Evolutionary conservation across 768 basidiomycete genomes (phyloP), one percentile per base, ranked within the genome.

Genomic region (Bullera alba): DNA sequence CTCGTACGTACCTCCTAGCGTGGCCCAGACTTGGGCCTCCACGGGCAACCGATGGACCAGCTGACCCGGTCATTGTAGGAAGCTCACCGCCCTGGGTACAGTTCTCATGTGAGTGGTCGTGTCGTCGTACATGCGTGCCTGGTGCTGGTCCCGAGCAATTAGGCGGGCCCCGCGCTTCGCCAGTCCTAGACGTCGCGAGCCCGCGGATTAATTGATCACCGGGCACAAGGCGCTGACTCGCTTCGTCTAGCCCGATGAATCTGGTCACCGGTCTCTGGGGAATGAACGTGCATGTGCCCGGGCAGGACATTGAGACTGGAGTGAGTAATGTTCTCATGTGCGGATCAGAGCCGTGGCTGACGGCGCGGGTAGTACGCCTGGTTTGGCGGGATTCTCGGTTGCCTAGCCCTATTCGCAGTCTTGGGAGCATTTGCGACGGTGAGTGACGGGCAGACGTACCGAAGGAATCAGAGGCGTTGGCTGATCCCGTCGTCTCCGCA

Each of bases 211-310:
- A n/a, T n/a, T n/a, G n/a, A n/a, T n/a, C n/a, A n/a, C n/a, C n/a
- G n/a, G n/a, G n/a, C n/a, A n/a, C n/a, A n/a, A n/a, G n/a, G n/a
- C n/a, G n/a, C n/a, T n/a, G n/a, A n/a, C n/a, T n/a, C n/a, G n/a
- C n/a, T n/a, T n/a, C n/a, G 8, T 44, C 8, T 49, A 72, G 71
- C 57, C 67, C 65, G 7, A 68, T 74, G 69, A 97, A 97, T 73
- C 74, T 97, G 72, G 82, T 99, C 44, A 99, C 95, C 23, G 92
- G 87, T 78, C 74, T 95, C 14, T 93, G 90, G 91, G 92, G 93
- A 12, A 97, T 96, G 93, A 99, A 97, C 76, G 92, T 97, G 0
- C 86, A 86, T 58, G 95, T 99, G 1, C 95, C 95, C 17, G 67
- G 67, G 7, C 60, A 71, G 49, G 82, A 80, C 44, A 71, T 79